These are phyloP conservation scores for Podila clonocystis DNA, from an alignment of 192 early-diverging fungal genomes.

Conservation along the genomic window DNA sequence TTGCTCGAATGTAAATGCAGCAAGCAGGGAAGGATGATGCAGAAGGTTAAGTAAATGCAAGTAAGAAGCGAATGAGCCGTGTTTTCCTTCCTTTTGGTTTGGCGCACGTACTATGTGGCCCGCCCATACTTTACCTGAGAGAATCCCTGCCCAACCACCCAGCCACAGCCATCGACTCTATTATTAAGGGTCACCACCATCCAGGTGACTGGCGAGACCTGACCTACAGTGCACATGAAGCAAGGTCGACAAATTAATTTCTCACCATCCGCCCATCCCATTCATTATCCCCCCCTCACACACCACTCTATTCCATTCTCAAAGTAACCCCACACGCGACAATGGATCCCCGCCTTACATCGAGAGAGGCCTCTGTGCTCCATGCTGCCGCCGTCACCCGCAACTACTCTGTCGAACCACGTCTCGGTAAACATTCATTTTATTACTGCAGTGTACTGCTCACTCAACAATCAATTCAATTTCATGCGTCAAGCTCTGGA, in stretches of 20 bases:
- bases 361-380: constrained; percentile 77
- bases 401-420: constrained; percentile 86
- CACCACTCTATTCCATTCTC: constrained; percentile 1
- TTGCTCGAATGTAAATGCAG: no score
- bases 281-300: neutral
- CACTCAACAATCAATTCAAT: neutral
- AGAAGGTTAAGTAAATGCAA: no score
- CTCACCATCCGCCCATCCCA: neutral
- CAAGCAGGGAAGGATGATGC: no score
- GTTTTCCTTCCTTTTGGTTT: no score
- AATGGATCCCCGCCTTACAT: constrained; percentile 51
- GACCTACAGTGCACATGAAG: no score
- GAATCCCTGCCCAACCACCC: no score
- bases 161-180: no score
- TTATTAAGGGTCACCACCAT: no score
- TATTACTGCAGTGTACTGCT: neutral
- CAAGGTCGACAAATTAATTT: neutral
- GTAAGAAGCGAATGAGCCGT: no score
- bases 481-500: neutral
- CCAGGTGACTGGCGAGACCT: no score
- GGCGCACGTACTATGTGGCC: no score
- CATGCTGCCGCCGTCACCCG: constrained; percentile 90
- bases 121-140: no score
- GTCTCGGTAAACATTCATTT: constrained; percentile 73
- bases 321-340: neutral